Evolutionary conservation across 2,329 filamentous ascomycete species (phyloP).

Genomic region (Chrysoporthe austroafricana): DNA sequence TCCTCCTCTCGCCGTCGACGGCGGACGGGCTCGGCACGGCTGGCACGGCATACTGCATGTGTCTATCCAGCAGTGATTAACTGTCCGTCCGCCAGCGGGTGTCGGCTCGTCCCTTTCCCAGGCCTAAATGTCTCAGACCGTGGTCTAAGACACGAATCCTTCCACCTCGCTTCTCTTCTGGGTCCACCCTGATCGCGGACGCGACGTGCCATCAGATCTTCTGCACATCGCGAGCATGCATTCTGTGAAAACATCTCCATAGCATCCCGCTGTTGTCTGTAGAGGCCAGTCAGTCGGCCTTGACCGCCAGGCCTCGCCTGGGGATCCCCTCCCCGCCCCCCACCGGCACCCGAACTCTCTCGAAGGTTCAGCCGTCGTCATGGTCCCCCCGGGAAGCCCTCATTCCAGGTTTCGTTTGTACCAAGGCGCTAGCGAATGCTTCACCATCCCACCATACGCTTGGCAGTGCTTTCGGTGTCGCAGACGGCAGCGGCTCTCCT

Average conservation of each 20-base stretch:
- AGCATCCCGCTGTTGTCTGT: not conserved
- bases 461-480: not conserved
- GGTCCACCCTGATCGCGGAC: not conserved
- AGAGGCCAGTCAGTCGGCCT: not conserved
- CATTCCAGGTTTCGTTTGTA: not conserved
- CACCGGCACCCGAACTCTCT: not conserved
- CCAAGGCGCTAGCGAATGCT: not conserved
- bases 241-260: not conserved
- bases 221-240: not conserved
- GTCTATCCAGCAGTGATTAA: not conserved
- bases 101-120: conserved; percentile 7
- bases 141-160: conserved; percentile 6
- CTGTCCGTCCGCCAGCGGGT: not conserved
- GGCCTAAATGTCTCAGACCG: not conserved
- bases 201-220: not conserved
- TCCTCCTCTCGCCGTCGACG: too few species aligned
- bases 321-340: not conserved
- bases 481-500: too few species aligned
- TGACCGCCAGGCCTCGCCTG: not conserved
- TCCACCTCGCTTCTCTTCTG: conserved; percentile 2
- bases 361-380: not conserved
- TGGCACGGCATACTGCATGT: conserved; percentile 3
- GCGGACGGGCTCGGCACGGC: not conserved
- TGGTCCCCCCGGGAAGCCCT: not conserved
- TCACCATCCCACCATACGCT: not conserved